Evolutionary conservation across 768 basidiomycete species (phyloP).

Genomic region (Amanita jacksonii): DNA sequence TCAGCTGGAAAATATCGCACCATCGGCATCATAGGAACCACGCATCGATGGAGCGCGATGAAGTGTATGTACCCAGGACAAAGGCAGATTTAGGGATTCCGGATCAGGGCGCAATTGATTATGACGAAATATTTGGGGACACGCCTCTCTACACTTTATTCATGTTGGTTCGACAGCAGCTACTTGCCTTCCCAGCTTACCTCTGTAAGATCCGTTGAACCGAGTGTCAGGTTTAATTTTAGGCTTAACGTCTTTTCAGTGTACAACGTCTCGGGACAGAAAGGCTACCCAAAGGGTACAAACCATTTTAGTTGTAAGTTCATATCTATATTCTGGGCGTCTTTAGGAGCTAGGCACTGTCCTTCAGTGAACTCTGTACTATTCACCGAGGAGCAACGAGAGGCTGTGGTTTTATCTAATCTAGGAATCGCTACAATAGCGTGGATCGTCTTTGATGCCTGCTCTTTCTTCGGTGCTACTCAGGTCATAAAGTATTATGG

Average conservation of each 20-base stretch:
- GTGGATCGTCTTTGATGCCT: slow-evolving; percentile 27
- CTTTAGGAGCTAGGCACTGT: neutral
- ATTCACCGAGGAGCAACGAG: slow-evolving; percentile 43
- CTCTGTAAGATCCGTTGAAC: slow-evolving; percentile 30
- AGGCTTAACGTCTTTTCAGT: slow-evolving; percentile 24
- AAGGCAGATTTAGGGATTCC: slow-evolving; percentile 46
- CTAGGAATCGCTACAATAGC: slow-evolving; percentile 44
- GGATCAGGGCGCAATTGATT: slow-evolving; percentile 31
- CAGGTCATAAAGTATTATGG: slow-evolving; percentile 40
- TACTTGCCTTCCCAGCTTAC: slow-evolving; percentile 54
- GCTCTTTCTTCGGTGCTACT: slow-evolving; percentile 26
- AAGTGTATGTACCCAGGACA: slow-evolving; percentile 55
- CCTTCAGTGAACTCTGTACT: slow-evolving; percentile 42
- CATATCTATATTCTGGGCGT: too few species aligned
- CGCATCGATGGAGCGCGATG: slow-evolving; percentile 45
- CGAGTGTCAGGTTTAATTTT: neutral
- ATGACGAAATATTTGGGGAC: slow-evolving; percentile 48
- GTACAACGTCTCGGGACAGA: slow-evolving; percentile 54
- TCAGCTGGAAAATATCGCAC: slow-evolving; percentile 46
- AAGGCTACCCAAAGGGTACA: slow-evolving; percentile 50
- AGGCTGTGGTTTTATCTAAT: slow-evolving; percentile 47
- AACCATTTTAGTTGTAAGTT: slow-evolving; percentile 56
- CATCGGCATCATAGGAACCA: slow-evolving; percentile 44
- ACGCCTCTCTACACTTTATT: slow-evolving; percentile 51
- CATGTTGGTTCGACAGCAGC: slow-evolving; percentile 46